Conservation (phyloP, 2,329 filamentous ascomycete genomes). For the Colletotrichum somersetense region DNA sequence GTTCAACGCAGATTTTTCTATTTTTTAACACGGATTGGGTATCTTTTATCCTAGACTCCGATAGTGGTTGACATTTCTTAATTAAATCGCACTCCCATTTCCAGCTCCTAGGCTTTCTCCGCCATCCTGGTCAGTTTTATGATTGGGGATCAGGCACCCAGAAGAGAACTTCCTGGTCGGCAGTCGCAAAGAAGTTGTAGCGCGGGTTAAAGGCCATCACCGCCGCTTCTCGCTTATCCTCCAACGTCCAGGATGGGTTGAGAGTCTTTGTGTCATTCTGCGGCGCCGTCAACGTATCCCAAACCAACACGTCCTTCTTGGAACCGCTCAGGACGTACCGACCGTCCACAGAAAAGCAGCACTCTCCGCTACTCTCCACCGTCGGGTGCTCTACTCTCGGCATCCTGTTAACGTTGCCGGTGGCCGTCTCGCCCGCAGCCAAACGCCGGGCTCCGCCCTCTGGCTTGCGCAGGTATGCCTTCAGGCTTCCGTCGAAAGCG, state of each 20-base stretch:
- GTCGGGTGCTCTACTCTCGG: slow-evolving; percentile 59
- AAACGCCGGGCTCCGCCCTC: slow-evolving; percentile 66
- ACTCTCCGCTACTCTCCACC: slow-evolving; percentile 77
- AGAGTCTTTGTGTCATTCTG: slow-evolving; percentile 67
- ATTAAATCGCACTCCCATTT: slow-evolving; percentile 4
- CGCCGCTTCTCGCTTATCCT: slow-evolving; percentile 76
- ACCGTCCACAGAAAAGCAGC: slow-evolving; percentile 90
- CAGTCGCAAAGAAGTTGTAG: slow-evolving; percentile 91
- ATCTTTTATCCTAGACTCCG: slow-evolving; percentile 37
- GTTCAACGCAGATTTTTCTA: neutral
- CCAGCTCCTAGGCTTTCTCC: neutral
- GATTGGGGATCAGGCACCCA: slow-evolving; percentile 79
- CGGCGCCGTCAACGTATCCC: slow-evolving; percentile 78
- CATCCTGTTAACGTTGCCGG: slow-evolving; percentile 50
- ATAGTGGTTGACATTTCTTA: slow-evolving; percentile 16
- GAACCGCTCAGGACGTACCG: slow-evolving; percentile 88
- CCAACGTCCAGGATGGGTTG: slow-evolving; percentile 72
- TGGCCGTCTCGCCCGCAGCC: slow-evolving; percentile 63
- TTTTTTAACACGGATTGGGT: slow-evolving; percentile 19
- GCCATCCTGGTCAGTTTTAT: slow-evolving; percentile 47
- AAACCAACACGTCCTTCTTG: slow-evolving; percentile 81
- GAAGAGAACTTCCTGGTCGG: slow-evolving; percentile 85
- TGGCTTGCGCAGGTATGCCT: slow-evolving; percentile 76
- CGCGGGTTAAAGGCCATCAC: slow-evolving; percentile 90
- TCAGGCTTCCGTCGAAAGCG: slow-evolving; percentile 85